Evolutionary conservation across 2,329 filamentous ascomycete species (phyloP), one percentile per base, ranked within the genome.

Genomic region (Arthrobotrys pseudoclavata): DNA sequence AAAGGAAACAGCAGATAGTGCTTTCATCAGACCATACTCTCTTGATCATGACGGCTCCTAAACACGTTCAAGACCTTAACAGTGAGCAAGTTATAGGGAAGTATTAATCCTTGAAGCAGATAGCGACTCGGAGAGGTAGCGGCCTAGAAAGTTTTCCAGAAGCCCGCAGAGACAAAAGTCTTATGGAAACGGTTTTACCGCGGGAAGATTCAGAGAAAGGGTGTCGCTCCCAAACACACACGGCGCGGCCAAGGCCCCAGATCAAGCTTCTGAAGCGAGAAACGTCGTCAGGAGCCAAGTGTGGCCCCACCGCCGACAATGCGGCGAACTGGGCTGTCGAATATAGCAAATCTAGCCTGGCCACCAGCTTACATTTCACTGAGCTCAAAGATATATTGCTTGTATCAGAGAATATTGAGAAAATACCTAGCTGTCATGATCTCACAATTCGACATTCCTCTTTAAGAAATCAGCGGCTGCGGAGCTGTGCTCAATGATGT

Each of bases 271-370:
- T 76, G 72, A 76, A 76, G 72, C 72, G 72, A 76, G 66, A 76
- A 76, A 69, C 72, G 72, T 76, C 71, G 71, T 76, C 72, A 76
- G 72, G 72, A 76, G 72, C 72, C 42, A 76, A 57, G 64, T 69
- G 57, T 60, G 66, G 66, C 71, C 64, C 71, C 71, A 76, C 71
- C 57, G 24, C 66, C 50, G 71, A 76, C 72, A 66, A 76, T 76
- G 72, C 72, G 72, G 72, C 72, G 67, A 76, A 52, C 13, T 70
- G 57, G 57, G 31, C 61, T 76, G 64, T 66, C 42, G 42, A 50
- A 76, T 69, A 22, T 9, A 70, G 72, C 63, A 76, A 69, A 60
- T 42, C 37, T 52, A 76, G 45, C 55, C 55, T 40, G 13, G 3
- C 47, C 64, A 29, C 64, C 64, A 61, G 37, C 50, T 53, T 31